A percentile compares a stretch with the other conserved stretches of the same genome.
Evolutionary conservation across 1,284 basidiomycete species (phyloP).

Genomic region (Sporisorium sorghi): DNA sequence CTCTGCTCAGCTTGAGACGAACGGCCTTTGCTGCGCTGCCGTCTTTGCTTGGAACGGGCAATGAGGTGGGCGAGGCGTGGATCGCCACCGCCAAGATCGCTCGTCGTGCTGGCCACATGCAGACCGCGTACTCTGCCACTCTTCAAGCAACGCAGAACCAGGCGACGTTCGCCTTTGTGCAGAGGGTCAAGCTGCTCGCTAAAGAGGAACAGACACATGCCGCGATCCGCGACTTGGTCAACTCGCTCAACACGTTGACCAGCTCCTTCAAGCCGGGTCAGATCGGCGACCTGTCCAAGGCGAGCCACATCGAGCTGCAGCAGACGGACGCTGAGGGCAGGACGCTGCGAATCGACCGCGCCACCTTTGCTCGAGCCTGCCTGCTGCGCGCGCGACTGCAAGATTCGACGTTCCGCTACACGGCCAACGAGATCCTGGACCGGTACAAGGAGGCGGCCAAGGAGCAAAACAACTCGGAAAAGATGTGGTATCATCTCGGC

Average conservation of each 20-base stretch:
- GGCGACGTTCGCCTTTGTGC: conserved; percentile 85
- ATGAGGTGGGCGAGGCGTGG: conserved; percentile 75
- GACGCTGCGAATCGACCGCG: conserved; percentile 29
- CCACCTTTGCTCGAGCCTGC: conserved; percentile 75
- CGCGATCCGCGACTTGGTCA: conserved; percentile 89
- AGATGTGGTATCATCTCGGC: conserved; percentile 61
- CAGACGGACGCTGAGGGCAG: conserved; percentile 28
- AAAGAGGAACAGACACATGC: conserved; percentile 84
- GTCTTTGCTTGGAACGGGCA: conserved; percentile 58
- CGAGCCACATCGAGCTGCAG: conserved; percentile 36
- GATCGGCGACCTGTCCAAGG: conserved; percentile 16
- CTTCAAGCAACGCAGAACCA: conserved; percentile 86
- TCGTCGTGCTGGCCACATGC: conserved; percentile 91
- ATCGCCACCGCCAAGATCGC: conserved; percentile 93
- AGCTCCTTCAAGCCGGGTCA: conserved; percentile 40
- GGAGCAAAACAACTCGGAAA: conserved; percentile 74
- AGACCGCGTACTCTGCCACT: conserved; percentile 96
- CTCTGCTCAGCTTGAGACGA: conserved; percentile 87
- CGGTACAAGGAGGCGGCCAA: conserved; percentile 68
- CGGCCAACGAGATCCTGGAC: conserved; percentile 75
- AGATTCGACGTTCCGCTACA: conserved; percentile 85
- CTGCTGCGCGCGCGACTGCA: conserved; percentile 93
- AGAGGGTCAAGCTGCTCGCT: conserved; percentile 88
- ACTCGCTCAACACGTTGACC: conserved; percentile 73
- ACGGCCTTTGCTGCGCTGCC: conserved; percentile 77